phyloP scores from a whole-genome alignment of 2,329 filamentous ascomycete species.

The Cladosporium phlei region DNA sequence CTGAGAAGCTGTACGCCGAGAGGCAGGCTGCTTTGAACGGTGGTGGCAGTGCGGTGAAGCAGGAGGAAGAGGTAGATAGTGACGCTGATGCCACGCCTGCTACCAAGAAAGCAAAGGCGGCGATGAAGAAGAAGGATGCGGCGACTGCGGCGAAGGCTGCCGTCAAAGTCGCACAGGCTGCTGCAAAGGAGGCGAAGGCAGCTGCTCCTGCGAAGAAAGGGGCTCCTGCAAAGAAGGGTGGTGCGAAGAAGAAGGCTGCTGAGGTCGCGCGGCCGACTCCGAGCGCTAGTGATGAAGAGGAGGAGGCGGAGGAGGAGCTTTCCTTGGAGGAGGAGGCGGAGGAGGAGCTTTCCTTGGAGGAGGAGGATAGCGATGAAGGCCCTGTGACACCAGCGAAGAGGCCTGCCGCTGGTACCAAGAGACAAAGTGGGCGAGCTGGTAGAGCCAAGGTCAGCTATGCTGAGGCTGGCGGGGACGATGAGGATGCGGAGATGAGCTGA shows the following conservation, averaged over 20 bases:
- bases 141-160: conserved; percentile 22
- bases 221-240: neutral
- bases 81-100: conserved; percentile 34
- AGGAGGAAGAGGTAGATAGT: conserved; percentile 25
- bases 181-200: conserved; percentile 12
- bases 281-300: conserved; percentile 33
- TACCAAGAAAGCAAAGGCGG: conserved; percentile 38
- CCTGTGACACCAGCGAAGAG: conserved; percentile 17
- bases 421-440: conserved; percentile 17
- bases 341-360: conserved; percentile 33
- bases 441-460: conserved; percentile 24
- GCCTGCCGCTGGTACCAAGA: conserved; percentile 10
- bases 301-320: conserved; percentile 30
- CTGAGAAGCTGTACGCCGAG: conserved; percentile 24
- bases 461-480: conserved; percentile 19
- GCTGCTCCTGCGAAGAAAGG: conserved; percentile 15
- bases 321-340: conserved; percentile 36
- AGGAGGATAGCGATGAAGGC: conserved; percentile 35
- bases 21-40: conserved; percentile 23
- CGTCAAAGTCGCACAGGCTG: conserved; percentile 16
- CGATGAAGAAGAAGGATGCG: conserved; percentile 24
- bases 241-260: conserved; percentile 15
- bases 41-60: conserved; percentile 16
- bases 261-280: conserved; percentile 34
- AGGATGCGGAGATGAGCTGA: conserved; percentile 4